phyloP scores from a whole-genome alignment of 345 rosid species.

The Eucalyptus dawsonii region DNA sequence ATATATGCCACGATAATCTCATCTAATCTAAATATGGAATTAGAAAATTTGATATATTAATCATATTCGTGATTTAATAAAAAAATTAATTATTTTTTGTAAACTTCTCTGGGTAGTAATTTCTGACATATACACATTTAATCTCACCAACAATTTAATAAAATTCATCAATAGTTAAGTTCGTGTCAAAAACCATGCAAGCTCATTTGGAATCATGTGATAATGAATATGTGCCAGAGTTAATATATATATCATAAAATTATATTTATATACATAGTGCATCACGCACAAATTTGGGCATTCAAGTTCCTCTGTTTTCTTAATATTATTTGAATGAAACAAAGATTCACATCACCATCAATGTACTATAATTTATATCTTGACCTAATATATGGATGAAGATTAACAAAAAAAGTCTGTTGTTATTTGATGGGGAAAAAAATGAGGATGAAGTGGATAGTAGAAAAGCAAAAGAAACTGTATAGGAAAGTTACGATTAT shows the following conservation, averaged over 20 bases:
- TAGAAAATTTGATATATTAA: not conserved
- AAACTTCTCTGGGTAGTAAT: not conserved
- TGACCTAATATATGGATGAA: not conserved
- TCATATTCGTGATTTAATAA: not conserved
- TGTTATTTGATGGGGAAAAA: not conserved
- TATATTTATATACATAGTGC: not conserved
- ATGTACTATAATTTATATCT: not conserved
- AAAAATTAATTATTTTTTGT: not conserved
- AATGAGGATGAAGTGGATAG: not conserved
- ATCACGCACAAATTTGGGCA: not conserved
- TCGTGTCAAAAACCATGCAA: not conserved
- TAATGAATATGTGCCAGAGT: not conserved
- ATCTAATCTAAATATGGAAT: not conserved
- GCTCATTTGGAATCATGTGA: not conserved
- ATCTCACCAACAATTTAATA: not conserved
- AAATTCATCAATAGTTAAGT: not conserved
- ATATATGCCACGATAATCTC: not conserved
- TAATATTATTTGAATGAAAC: not conserved
- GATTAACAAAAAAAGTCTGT: not conserved
- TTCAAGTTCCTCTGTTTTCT: not conserved
- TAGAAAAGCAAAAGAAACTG: not conserved
- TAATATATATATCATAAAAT: not conserved
- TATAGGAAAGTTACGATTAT: not conserved
- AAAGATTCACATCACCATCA: not conserved
- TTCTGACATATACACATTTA: not conserved